These are phyloP conservation scores for Picea abies DNA, from an alignment of 83 land plant genomes.

Conservation along the genomic window DNA sequence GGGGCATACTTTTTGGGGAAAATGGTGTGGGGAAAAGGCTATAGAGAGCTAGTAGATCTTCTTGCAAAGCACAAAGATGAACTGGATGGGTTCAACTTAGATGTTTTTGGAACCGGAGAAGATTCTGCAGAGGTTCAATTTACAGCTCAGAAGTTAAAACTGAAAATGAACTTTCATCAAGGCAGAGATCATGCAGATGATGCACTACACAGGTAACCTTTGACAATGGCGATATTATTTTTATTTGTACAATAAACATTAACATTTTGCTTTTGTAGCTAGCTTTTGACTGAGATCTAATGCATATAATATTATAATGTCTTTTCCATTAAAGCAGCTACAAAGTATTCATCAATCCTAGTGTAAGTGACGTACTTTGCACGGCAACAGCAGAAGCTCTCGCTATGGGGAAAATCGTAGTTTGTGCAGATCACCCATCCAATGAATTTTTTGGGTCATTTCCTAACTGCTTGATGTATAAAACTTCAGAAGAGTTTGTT, in stretches of 20 bases:
- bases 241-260: background rate
- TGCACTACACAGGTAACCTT: conserved; percentile 86
- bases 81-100: conserved; percentile 77
- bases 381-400: conserved; percentile 99
- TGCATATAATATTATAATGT: background rate
- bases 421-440: conserved; percentile 98
- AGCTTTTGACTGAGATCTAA: conserved; percentile 1
- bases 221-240: background rate
- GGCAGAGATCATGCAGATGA: conserved; percentile 98
- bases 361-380: conserved; percentile 96
- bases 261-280: background rate
- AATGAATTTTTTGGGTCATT: conserved; percentile 96
- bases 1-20: conserved; percentile 98
- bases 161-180: conserved; percentile 79
- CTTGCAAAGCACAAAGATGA: conserved; percentile 71
- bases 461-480: conserved; percentile 93
- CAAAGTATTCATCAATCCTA: conserved; percentile 97
- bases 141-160: conserved; percentile 61
- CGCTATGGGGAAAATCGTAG: conserved; percentile 98
- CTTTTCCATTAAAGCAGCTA: conserved; percentile 57
- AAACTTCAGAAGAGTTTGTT: conserved; percentile 89
- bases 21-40: conserved; percentile 99
- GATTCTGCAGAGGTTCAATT: conserved; percentile 87
- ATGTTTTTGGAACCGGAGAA: conserved; percentile 95
- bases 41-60: conserved; percentile 91